Evolutionary conservation across 768 basidiomycete species (phyloP), one percentile per base, ranked within the genome.

Genomic region (Paxillus involutus): DNA sequence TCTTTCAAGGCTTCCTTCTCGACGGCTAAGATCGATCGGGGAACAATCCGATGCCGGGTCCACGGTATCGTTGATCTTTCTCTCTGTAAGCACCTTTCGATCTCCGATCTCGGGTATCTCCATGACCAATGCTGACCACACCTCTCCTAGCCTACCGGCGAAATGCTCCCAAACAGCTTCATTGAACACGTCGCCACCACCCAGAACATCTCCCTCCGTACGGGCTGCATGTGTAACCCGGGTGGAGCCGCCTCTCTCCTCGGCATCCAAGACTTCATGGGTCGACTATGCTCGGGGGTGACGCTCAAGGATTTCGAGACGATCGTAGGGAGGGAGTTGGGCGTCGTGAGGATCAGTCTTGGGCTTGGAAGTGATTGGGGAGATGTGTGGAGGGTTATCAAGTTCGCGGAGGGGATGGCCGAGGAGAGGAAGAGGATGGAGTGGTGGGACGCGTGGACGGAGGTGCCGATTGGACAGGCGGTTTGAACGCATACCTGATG

Each of bases 171-270:
- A 0, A 85, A 86, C 57, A 83, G 83, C 3, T 90, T 90, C 69
- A 77, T 91, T 61, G 88, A 89, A 63, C 75, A 85, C 59, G 77
- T 85, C 1, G 88, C 89, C 13, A 77, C 84, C 16, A 74, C 70
- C 49, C 77, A 80, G 58, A 80, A 77, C 47, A 85, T 93, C 53
- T 91, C 89, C 16, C 71, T 93, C 32, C 84, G 91, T 41, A 89
- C 90, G 3, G 91, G 91, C 0, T 94, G 91, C 67, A 86, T 92
- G 82, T 94, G 91, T 65, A 94, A 93, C 59, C 89, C 91, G 14
- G 91, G 91, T 10, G 91, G 84, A 16, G 88, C 89, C 0, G 83
- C 88, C 1, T 80, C 86, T 5, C 71, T 93, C 14, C 77, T 91
- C 5, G 85, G 84, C 0, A 79, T 91, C 30, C 72, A 83, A 53